These are phyloP conservation scores for Yarrowia keelungensis DNA, from an alignment of 805 yeast species.

Conservation along the genomic window DNA sequence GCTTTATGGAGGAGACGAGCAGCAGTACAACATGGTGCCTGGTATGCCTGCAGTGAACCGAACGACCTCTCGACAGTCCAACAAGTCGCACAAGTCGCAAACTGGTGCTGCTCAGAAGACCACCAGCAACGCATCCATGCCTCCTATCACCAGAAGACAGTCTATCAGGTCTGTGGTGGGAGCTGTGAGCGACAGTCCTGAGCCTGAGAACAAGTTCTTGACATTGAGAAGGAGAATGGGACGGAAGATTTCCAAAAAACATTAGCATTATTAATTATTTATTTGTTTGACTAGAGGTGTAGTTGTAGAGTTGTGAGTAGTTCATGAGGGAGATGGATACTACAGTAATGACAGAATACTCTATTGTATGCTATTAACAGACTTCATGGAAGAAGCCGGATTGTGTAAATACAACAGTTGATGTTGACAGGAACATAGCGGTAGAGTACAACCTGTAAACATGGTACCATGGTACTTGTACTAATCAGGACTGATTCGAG, in stretches of 20 bases:
- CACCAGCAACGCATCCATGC: background rate
- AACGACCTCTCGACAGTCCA: background rate
- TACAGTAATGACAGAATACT: too few relatives aligned
- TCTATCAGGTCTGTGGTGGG: constrained; percentile 30
- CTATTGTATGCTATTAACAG: too few relatives aligned
- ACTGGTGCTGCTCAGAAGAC: background rate
- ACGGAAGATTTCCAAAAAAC: constrained; percentile 15
- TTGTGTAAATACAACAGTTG: too few relatives aligned
- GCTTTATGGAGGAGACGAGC: constrained; percentile 17
- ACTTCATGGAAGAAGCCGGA: too few relatives aligned
- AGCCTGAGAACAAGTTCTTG: constrained; percentile 20
- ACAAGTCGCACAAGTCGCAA: constrained; percentile 1
- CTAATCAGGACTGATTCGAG: too few relatives aligned
- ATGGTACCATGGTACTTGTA: too few relatives aligned
- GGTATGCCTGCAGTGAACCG: background rate
- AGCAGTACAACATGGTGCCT: constrained; percentile 9
- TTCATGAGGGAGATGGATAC: too few relatives aligned
- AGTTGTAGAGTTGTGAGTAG: background rate
- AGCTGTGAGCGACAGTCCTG: constrained; percentile 11
- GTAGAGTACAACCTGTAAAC: too few relatives aligned
- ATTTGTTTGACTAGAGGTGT: constrained; percentile 1
- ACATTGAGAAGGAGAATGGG: constrained; percentile 21
- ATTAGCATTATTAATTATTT: constrained; percentile 25
- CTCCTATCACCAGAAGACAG: constrained; percentile 14
- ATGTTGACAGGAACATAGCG: too few relatives aligned